These are phyloP conservation scores for Metschnikowia hibisci DNA, from an alignment of 805 yeast species.

Conservation along the genomic window DNA sequence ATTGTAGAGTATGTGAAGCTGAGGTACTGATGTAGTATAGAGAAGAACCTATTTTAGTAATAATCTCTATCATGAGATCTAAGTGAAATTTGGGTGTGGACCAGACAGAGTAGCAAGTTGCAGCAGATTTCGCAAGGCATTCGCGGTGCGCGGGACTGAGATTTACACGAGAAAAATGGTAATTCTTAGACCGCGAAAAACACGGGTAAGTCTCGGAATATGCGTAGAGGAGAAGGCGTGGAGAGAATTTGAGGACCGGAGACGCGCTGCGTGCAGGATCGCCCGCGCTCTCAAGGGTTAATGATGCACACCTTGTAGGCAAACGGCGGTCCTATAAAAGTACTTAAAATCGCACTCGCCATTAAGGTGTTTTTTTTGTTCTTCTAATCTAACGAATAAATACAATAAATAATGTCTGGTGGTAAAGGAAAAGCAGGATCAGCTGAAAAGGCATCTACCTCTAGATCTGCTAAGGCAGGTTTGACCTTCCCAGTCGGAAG, in stretches of 20 bases:
- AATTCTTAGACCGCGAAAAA: slow-evolving; percentile 7
- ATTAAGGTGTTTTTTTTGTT: slow-evolving; percentile 2
- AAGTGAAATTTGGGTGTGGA: background rate
- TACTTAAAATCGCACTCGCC: slow-evolving; percentile 9
- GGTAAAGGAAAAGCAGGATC: slow-evolving; percentile 42
- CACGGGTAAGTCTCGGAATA: slow-evolving; percentile 17
- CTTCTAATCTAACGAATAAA: slow-evolving; percentile 5
- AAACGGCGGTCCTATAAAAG: slow-evolving; percentile 8
- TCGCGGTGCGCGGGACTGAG: slow-evolving; percentile 2
- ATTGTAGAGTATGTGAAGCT: too few relatives aligned
- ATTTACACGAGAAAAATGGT: slow-evolving; percentile 9
- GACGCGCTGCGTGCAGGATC: slow-evolving; percentile 11
- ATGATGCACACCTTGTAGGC: slow-evolving; percentile 7
- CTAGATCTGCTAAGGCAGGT: slow-evolving; percentile 49
- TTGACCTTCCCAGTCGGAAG: slow-evolving; percentile 50
- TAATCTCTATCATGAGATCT: too few relatives aligned
- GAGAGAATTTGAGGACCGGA: slow-evolving; percentile 12
- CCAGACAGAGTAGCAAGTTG: background rate
- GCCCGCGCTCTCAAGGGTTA: slow-evolving; percentile 4
- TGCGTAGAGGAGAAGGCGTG: slow-evolving; percentile 13
- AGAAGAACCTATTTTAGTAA: too few relatives aligned
- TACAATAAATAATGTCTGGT: slow-evolving; percentile 20
- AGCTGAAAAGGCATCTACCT: slow-evolving; percentile 45
- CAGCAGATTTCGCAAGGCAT: background rate
- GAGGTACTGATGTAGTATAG: too few relatives aligned